Evolutionary conservation across 116 monocot species (phyloP).

Genomic region (Trichopus zeylanicus): DNA sequence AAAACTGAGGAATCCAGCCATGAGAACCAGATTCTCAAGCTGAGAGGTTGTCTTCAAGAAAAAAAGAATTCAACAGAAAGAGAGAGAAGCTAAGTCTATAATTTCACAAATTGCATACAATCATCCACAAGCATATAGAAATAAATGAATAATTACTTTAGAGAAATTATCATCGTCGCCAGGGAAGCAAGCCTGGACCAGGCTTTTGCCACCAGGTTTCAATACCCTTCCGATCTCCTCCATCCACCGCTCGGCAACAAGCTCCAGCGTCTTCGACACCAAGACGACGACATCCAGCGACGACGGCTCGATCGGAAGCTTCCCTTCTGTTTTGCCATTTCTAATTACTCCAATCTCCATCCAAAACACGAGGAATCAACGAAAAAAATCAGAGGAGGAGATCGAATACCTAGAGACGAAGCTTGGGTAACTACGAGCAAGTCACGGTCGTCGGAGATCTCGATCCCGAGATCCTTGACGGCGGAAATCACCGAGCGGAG

Average conservation of each 20-base stretch:
- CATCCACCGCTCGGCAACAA: conserved; percentile 28
- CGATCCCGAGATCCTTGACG: conserved; percentile 10
- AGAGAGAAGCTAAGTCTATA: no score
- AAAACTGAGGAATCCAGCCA: conserved; percentile 46
- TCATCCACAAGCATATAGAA: no score
- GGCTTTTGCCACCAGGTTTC: conserved; percentile 52
- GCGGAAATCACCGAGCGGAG: conserved; percentile 10
- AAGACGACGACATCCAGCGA: conserved; percentile 42
- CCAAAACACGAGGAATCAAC: background rate
- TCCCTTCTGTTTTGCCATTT: conserved; percentile 12
- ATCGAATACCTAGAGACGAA: conserved; percentile 9
- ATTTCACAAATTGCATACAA: no score
- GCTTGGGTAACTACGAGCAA: conserved; percentile 22
- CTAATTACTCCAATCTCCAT: background rate
- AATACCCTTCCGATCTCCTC: conserved; percentile 53
- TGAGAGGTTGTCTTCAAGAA: conserved; percentile 15
- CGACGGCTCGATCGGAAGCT: conserved; percentile 37
- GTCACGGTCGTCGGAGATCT: conserved; percentile 13
- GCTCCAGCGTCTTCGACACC: conserved; percentile 21
- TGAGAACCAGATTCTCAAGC: conserved; percentile 25
- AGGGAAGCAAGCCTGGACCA: conserved; percentile 26
- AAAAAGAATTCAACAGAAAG: background rate
- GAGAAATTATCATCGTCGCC: conserved; percentile 8
- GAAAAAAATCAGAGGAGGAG: background rate
- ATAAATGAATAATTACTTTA: conserved; percentile 23